Conservation (phyloP, 441 rosid species). For the Rhodomyrtus psidioides region DNA sequence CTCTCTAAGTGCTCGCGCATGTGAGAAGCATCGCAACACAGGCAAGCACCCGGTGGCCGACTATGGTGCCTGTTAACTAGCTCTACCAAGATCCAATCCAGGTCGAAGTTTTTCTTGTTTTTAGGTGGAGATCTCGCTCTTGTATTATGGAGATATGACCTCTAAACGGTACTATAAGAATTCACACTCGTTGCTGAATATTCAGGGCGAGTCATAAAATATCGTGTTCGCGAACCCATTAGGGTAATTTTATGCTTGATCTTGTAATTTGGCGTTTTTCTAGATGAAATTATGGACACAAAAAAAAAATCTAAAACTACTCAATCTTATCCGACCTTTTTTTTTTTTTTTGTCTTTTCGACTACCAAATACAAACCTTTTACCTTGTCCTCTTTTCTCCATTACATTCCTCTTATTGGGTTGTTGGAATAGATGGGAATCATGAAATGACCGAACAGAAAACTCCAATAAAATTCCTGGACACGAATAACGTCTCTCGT, state of each 20-base stretch:
- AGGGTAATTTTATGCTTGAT: neutral
- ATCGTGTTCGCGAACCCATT: too few species aligned
- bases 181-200: too few species aligned
- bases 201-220: neutral
- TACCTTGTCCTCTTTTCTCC: neutral
- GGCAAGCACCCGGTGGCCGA: neutral
- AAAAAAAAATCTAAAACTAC: neutral
- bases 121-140: neutral
- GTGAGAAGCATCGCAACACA: too few species aligned
- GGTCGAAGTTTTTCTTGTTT: neutral
- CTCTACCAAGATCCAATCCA: neutral
- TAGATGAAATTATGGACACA: neutral
- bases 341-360: neutral
- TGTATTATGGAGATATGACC: neutral
- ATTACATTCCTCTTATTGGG: neutral
- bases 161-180: neutral
- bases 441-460: neutral
- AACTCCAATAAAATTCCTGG: too few species aligned
- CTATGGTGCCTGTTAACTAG: neutral
- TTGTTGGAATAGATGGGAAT: neutral
- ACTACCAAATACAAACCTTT: neutral
- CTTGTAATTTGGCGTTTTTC: neutral
- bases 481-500: neutral
- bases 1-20: too few species aligned
- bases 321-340: neutral